Conservation (phyloP, 805 yeast species). For the Lachancea waltii region DNA sequence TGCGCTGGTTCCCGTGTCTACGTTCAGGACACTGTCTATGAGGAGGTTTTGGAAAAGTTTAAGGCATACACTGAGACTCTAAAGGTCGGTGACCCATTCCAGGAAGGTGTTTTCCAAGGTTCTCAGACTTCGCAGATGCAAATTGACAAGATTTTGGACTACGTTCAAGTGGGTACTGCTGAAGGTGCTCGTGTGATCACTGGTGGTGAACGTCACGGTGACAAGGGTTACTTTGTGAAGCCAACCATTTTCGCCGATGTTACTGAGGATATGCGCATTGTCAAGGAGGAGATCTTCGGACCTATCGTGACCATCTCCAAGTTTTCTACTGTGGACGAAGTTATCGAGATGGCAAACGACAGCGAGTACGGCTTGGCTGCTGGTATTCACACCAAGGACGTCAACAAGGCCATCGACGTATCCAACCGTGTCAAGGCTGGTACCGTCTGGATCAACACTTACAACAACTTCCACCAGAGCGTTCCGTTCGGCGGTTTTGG, state of each 20-base stretch:
- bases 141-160: slow-evolving; percentile 56
- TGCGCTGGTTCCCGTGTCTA: slow-evolving; percentile 88
- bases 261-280: slow-evolving; percentile 63
- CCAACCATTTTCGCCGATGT: slow-evolving; percentile 89
- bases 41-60: slow-evolving; percentile 55
- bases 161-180: slow-evolving; percentile 55
- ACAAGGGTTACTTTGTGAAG: slow-evolving; percentile 62
- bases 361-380: slow-evolving; percentile 83
- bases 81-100: slow-evolving; percentile 77
- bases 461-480: slow-evolving; percentile 77
- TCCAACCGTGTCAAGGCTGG: slow-evolving; percentile 68
- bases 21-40: slow-evolving; percentile 69
- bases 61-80: slow-evolving; percentile 41
- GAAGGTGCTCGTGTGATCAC: slow-evolving; percentile 67
- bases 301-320: slow-evolving; percentile 76
- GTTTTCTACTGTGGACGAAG: slow-evolving; percentile 69
- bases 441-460: slow-evolving; percentile 77
- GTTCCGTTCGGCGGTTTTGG: slow-evolving; percentile 93
- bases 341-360: slow-evolving; percentile 65
- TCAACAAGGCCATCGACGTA: slow-evolving; percentile 60
- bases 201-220: slow-evolving; percentile 75
- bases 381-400: slow-evolving; percentile 69
- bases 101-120: slow-evolving; percentile 62
- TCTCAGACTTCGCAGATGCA: slow-evolving; percentile 68
- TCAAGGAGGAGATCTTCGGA: slow-evolving; percentile 87